These are phyloP conservation scores for Endocalyx cinctus DNA, from an alignment of 2,329 filamentous ascomycete genomes.

Conservation along the genomic window DNA sequence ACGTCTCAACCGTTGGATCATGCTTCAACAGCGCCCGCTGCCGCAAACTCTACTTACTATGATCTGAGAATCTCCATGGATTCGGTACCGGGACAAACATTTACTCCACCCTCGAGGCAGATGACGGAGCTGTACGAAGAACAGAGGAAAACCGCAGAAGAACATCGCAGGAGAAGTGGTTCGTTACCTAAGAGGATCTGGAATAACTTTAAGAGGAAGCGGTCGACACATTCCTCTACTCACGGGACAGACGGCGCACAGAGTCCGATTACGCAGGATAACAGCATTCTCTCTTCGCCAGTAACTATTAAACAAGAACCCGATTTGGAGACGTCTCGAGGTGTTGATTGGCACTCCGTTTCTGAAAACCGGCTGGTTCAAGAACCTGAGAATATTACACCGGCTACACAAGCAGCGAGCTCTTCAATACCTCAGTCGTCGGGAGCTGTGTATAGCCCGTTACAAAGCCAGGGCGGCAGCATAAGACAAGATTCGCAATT, in stretches of 20 bases:
- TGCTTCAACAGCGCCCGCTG: slow-evolving; percentile 17
- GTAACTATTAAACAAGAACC: slow-evolving; percentile 17
- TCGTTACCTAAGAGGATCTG: slow-evolving; percentile 23
- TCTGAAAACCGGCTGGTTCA: slow-evolving; percentile 14
- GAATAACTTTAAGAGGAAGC: slow-evolving; percentile 23
- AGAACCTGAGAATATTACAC: slow-evolving; percentile 23
- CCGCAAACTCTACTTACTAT: slow-evolving; percentile 29
- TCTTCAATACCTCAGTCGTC: slow-evolving; percentile 2
- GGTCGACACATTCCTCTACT: slow-evolving; percentile 23
- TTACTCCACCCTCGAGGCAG: slow-evolving; percentile 21
- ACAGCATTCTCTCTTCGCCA: no score
- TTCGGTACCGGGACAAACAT: slow-evolving; percentile 20
- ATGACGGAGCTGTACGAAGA: slow-evolving; percentile 27
- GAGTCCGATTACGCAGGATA: slow-evolving; percentile 16
- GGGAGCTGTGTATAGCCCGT: no score
- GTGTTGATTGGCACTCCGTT: slow-evolving; percentile 6
- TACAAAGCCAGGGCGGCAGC: no score
- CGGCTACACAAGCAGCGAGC: slow-evolving; percentile 6
- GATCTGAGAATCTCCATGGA: slow-evolving; percentile 28
- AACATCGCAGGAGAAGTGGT: slow-evolving; percentile 22
- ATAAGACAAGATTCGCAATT: slow-evolving; percentile 21
- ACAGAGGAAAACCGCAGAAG: slow-evolving; percentile 24
- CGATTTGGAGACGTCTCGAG: slow-evolving; percentile 9
- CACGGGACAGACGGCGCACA: slow-evolving; percentile 14
- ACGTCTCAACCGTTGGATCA: slow-evolving; percentile 12